Evolutionary conservation across 2,329 filamentous ascomycete genomes (phyloP), one percentile per base, ranked within the genome.

Genomic region (Diatrype stigma): DNA sequence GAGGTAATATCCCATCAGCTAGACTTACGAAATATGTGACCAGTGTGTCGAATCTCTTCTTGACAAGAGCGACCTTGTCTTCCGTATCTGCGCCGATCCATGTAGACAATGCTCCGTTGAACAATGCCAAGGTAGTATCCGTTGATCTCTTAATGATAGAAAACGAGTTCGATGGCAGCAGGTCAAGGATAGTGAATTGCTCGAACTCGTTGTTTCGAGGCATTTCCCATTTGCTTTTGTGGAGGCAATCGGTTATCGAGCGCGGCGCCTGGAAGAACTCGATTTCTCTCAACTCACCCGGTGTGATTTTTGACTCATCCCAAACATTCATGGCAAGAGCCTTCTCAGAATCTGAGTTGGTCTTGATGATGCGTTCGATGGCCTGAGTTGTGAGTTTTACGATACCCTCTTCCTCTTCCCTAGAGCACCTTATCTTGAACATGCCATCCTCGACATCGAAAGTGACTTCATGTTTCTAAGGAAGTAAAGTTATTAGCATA

Each of bases 31-130:
- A 54, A 21, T 59, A 57, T 22, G 47, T 52, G 4, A 51, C 49
- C 22, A 65, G 16, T 2, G 50, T 60, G 17, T 51, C 47, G 7
- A 65, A 53, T 50, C 63, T 65, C 23, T 35, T 46, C 47, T 59
- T 52, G n/a, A 28, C 56, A 12, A 35, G 22, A 6, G 19, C 38
- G 3, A 58, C 16, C 5, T 30, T 23, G 10, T 56, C 45, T 8
- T 23, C 16, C 2, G 48, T 47, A 7, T 56, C 19, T 12, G 58
- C 63, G 2, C 61, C 61, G 22, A 65, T 53, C 12, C 61, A 60
- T 7, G 54, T 46, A 11, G 47, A 49, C 10, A 45, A 19, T 21
- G 47, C 42, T 14, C 60, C 46, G 10, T 35, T 45, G 38, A 51
- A 53, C 3, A 44, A n/a, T 11, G 52, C n/a, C 23, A 64, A 38